These are phyloP conservation scores for Vitis hybrid DNA, from an alignment of 177 flowering plant species.

Conservation along the genomic window DNA sequence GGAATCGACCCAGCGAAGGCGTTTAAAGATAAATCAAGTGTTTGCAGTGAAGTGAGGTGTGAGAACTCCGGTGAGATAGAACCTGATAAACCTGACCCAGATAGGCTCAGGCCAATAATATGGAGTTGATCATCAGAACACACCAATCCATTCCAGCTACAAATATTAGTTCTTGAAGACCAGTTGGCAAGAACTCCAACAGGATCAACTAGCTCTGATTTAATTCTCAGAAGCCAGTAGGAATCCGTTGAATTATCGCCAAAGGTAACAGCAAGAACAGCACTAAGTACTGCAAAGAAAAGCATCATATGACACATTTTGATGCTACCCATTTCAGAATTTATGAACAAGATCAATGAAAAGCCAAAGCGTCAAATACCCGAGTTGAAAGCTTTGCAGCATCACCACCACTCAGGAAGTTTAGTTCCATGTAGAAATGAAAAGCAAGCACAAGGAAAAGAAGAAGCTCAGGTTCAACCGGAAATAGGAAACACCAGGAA, in stretches of 20 bases:
- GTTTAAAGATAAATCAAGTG: constrained; percentile 75
- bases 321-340: constrained; percentile 34
- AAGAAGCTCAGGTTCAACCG: constrained; percentile 6
- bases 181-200: constrained; percentile 56
- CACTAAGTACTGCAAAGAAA: constrained; percentile 31
- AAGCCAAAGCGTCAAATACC: constrained; percentile 10
- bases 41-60: constrained; percentile 49
- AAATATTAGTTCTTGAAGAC: constrained; percentile 47
- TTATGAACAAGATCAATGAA: constrained; percentile 7
- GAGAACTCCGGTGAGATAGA: constrained; percentile 48
- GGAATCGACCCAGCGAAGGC: constrained; percentile 68
- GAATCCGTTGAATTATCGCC: constrained; percentile 45
- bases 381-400: neutral
- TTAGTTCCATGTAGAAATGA: constrained; percentile 8
- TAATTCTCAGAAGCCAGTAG: constrained; percentile 60
- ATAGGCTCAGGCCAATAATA: constrained; percentile 58
- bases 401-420: neutral
- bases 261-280: constrained; percentile 18
- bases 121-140: constrained; percentile 58
- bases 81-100: constrained; percentile 67
- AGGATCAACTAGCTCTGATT: constrained; percentile 59
- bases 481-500: neutral
- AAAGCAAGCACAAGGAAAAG: constrained; percentile 13
- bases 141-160: constrained; percentile 74
- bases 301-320: constrained; percentile 30